These are phyloP conservation scores for Scheffersomyces segobiensis DNA, from an alignment of 1,139 yeast genomes.

Conservation along the genomic window DNA sequence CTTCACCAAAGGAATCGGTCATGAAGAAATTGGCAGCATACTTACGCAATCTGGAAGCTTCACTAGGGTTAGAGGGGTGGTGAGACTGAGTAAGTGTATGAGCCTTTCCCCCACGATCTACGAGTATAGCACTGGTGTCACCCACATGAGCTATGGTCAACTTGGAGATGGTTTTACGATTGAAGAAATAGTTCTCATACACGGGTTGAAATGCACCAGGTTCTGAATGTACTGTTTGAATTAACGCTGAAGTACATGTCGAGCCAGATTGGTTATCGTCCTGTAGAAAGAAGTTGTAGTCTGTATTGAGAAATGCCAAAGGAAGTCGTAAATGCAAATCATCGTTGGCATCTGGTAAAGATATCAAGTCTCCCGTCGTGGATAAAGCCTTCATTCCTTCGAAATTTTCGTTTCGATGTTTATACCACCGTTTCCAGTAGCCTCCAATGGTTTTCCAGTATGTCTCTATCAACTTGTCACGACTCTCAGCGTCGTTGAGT, in stretches of 20 bases:
- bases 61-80: slow-evolving; percentile 84
- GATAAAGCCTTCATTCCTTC: slow-evolving; percentile 38
- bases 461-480: slow-evolving; percentile 43
- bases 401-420: slow-evolving; percentile 46
- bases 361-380: slow-evolving; percentile 18
- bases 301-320: slow-evolving; percentile 62
- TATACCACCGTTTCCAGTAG: slow-evolving; percentile 82
- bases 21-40: slow-evolving; percentile 72
- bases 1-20: slow-evolving; percentile 94
- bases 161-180: slow-evolving; percentile 65
- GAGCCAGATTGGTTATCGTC: slow-evolving; percentile 60
- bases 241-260: slow-evolving; percentile 75
- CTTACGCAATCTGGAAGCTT: slow-evolving; percentile 67
- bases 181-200: slow-evolving; percentile 61
- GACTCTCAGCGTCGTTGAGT: slow-evolving; percentile 9
- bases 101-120: slow-evolving; percentile 75
- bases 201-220: slow-evolving; percentile 29
- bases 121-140: slow-evolving; percentile 84
- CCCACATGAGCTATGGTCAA: slow-evolving; percentile 91
- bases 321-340: slow-evolving; percentile 64
- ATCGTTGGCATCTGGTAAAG: slow-evolving; percentile 26
- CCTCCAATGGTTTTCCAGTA: slow-evolving; percentile 71
- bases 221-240: slow-evolving; percentile 54
- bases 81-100: slow-evolving; percentile 78
- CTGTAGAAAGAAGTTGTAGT: slow-evolving; percentile 43